Percentiles rank a stretch among this genome's conserved stretches.
Conservation (phyloP, 2,329 filamentous ascomycete genomes). For the Stagonosporopsis chrysanthemi region DNA sequence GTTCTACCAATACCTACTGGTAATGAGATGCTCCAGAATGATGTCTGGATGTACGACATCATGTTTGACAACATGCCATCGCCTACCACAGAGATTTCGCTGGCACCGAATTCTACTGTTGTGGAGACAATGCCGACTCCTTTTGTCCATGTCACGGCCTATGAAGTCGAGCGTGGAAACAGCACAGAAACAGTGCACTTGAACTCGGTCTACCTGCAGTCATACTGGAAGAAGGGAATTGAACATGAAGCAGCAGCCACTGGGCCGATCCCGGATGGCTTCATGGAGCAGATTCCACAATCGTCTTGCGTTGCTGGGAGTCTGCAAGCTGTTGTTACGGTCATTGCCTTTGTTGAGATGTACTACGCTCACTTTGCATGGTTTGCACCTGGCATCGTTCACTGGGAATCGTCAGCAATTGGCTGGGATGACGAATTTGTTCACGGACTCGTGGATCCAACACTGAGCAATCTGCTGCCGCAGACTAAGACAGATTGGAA, state of each 20-base stretch:
- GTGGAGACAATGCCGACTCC: conserved; percentile 47
- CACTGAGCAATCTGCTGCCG: conserved; percentile 7
- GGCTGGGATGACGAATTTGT: conserved; percentile 36
- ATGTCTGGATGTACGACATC: conserved; percentile 29
- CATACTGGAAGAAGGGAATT: conserved; percentile 46
- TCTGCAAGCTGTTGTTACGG: conserved; percentile 51
- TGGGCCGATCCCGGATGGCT: conserved; percentile 45
- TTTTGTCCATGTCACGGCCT: conserved; percentile 54
- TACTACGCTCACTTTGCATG: conserved; percentile 38
- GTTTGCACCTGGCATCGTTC: conserved; percentile 35
- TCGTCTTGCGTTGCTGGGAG: conserved; percentile 46
- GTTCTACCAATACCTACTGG: conserved; percentile 33
- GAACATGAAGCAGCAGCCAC: conserved; percentile 37
- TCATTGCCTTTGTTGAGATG: conserved; percentile 53
- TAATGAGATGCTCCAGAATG: conserved; percentile 27
- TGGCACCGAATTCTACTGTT: conserved; percentile 34
- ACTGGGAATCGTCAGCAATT: conserved; percentile 39
- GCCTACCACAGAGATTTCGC: conserved; percentile 33
- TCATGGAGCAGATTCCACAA: conserved; percentile 46
- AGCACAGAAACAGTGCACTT: conserved; percentile 48
- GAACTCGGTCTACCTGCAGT: conserved; percentile 45
- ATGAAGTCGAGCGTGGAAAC: conserved; percentile 51
- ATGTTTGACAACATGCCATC: conserved; percentile 21
- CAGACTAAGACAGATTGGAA: conserved; percentile 27
- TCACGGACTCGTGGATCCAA: conserved; percentile 19